Evolutionary conservation across 192 early-diverging fungal species (phyloP), one percentile per base, ranked within the genome.

Genomic region (Backusella westeae): DNA sequence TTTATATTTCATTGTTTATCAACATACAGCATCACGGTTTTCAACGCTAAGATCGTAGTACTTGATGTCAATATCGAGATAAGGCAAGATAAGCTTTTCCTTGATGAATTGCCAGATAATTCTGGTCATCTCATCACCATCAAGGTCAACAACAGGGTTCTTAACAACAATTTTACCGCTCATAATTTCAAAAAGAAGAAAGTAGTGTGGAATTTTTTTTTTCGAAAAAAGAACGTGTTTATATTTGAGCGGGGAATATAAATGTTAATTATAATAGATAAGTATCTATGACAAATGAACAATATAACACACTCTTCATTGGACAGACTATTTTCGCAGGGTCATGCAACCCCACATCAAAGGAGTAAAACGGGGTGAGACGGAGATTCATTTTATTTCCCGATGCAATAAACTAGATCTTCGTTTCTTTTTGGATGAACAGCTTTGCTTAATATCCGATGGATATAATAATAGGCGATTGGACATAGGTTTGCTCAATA

Each of bases 101-200:
- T 96, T 94, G 86, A 97, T 98, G 84, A 90, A 87, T 81, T 93
- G 88, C 95, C 95, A 97, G 85, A 99, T 94, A 86, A 99, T 98
- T 78, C 97, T 88, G 42, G 97, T 99, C 96, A 98, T 98, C 87
- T 99, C 97, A 85, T 99, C 97, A 75, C 97, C 97, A 80, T 99
- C 95, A 19, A 92, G 85, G 82, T 93, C 90, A 69, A 94, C 94
- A 56, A 94, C 91, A 29, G 96, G 93, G 83, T 94, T 94, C 81
- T 87, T 84, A 69, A 97, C 94, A 41, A 83, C 78, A 80, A 96
- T 95, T 44, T 78, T 78, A 69, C 34, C 67, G 67, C 17, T 34
- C 67, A 69, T 69, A 5, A 21, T 69, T 0, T 32, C 32, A 32
- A 32, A 35, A 67, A 67, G 38, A 39, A 56, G 53, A 56, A 23